Percentiles rank a stretch among this genome's conserved stretches.
Conservation (phyloP, 2,329 filamentous ascomycete genomes). For the Didymella exigua region DNA sequence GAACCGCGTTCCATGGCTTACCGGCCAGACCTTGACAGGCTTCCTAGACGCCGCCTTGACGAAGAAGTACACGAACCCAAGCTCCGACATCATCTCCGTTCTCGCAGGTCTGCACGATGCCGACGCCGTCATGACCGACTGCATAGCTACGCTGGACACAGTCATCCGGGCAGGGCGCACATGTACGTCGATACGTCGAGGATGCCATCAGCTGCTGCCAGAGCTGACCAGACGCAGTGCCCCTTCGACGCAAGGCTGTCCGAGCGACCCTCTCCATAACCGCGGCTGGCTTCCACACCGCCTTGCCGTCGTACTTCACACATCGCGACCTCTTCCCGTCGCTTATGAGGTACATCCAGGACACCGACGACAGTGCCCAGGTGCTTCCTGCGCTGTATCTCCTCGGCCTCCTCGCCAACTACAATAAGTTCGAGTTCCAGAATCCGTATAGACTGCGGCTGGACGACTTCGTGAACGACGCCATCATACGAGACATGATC, state of each 20-base stretch:
- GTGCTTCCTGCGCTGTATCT: constrained; percentile 76
- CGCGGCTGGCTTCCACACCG: constrained; percentile 94
- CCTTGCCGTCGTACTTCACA: constrained; percentile 90
- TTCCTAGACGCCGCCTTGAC: constrained; percentile 82
- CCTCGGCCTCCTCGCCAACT: constrained; percentile 87
- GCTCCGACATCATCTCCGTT: constrained; percentile 90
- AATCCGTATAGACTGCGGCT: constrained; percentile 93
- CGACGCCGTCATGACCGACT: constrained; percentile 84
- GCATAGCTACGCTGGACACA: constrained; percentile 80
- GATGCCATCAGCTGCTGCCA: background rate
- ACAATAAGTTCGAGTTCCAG: constrained; percentile 99
- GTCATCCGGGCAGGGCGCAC: constrained; percentile 77
- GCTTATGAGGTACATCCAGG: constrained; percentile 91
- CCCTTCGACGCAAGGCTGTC: constrained; percentile 78
- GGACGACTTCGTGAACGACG: constrained; percentile 94
- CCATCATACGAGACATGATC: constrained; percentile 81
- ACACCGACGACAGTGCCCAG: constrained; percentile 68
- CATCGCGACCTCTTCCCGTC: constrained; percentile 93
- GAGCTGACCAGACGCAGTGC: constrained; percentile 57
- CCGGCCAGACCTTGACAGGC: constrained; percentile 78
- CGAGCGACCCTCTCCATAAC: constrained; percentile 81
- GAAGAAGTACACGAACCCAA: constrained; percentile 94
- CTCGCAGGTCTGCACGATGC: constrained; percentile 88
- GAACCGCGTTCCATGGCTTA: constrained; percentile 47
- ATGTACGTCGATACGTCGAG: constrained; percentile 56